Percentiles rank a stretch among this genome's conserved stretches.
Conservation (phyloP, 2,329 filamentous ascomycete species). For the Fusarium nurragi region DNA sequence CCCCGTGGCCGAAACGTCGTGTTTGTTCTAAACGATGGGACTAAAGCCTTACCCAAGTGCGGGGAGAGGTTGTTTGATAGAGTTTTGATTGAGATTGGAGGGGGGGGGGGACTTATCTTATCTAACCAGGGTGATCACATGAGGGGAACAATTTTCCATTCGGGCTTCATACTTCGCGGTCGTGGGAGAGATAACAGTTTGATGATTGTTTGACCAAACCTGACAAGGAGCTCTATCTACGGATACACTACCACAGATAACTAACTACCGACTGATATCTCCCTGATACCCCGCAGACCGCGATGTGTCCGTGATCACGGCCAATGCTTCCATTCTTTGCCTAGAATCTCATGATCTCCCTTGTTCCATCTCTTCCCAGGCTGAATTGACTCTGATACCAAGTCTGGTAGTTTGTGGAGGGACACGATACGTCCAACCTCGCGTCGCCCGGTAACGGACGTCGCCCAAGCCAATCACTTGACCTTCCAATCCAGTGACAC, state of each 20-base stretch:
- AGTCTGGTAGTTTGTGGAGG: conserved; percentile 1
- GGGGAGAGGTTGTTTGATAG: not conserved
- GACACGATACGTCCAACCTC: not conserved
- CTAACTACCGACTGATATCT: not conserved
- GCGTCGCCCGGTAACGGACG: conserved; percentile 27
- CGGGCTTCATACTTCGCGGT: not conserved
- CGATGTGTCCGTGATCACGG: not conserved
- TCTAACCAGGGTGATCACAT: not conserved
- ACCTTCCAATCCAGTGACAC: not conserved
- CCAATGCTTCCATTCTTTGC: not conserved
- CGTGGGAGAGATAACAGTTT: not conserved
- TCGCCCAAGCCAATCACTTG: conserved; percentile 5
- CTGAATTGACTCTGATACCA: not conserved
- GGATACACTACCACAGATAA: not conserved
- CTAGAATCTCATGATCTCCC: not conserved
- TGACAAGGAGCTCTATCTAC: too few relatives aligned
- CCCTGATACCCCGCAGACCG: not conserved
- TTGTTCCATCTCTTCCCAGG: not conserved
- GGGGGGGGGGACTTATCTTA: not conserved
- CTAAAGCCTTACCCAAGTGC: not conserved
- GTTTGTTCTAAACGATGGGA: not conserved
- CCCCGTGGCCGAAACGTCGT: conserved; percentile 15
- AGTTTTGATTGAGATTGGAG: conserved; percentile 4
- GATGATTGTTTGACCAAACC: too few relatives aligned
- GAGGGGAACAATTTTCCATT: not conserved